Evolutionary conservation across 176 grass and related monocot species (phyloP), one percentile per base, ranked within the genome.

Genomic region (Puya raimondii): DNA sequence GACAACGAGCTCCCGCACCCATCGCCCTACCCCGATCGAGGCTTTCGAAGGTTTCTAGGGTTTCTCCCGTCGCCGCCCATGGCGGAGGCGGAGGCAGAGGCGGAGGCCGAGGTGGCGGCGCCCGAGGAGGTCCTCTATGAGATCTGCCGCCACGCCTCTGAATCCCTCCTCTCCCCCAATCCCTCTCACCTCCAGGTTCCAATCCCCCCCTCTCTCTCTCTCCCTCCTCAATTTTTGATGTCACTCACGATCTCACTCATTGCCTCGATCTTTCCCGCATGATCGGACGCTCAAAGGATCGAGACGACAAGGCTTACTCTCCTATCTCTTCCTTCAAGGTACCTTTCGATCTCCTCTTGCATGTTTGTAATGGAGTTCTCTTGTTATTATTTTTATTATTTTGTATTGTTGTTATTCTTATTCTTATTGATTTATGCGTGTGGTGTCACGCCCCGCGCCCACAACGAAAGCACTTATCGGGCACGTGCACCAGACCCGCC

Each of bases 321-420:
- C 93, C 16, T 92, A 90, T 59, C 84, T 92, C 68, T 90, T 86
- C 12, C 69, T 96, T 53, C 74, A 80, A 85, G 79, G 89, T 90
- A 77, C 67, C 21, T 18, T 74, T 2, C 48, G 18, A 59, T 51
- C 10, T 14, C 16, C 18, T 69, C 48, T 49, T 53, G 23, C 26
- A 63, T 48, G 47, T 1, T 2, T 64, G 51, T 69, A 12, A n/a
- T 22, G 14, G 3, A 9, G 16, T 58, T 58, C 18, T 5, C 12
- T 16, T 18, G 2, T 22, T 17, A 23, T 25, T 22, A 6, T 26
- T 26, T 49, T 33, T 22, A n/a, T n/a, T n/a, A n/a, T n/a, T n/a
- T n/a, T 26, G 33, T 71, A 53, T 64, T 26, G 68, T 4, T 79
- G 25, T 58, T n/a, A n/a, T n/a, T n/a, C n/a, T n/a, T n/a, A n/a